Percentiles rank a stretch among this genome's conserved stretches.
Conservation (phyloP, 441 rosid genomes). For the Corymbia calophylla region DNA sequence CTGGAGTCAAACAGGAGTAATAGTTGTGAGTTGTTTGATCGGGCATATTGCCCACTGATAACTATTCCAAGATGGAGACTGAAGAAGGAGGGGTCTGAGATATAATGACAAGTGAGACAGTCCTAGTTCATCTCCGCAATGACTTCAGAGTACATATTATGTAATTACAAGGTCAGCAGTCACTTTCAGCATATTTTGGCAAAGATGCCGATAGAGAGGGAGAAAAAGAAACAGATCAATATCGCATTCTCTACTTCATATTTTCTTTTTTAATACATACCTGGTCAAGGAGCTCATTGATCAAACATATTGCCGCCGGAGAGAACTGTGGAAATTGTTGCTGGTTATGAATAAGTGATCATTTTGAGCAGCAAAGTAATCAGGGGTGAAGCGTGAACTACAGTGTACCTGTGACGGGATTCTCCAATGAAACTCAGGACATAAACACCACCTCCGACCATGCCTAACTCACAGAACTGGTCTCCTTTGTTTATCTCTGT, state of each 20-base stretch:
- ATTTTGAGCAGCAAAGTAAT: background rate
- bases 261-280: background rate
- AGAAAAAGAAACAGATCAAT: background rate
- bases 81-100: background rate
- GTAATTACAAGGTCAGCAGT: background rate
- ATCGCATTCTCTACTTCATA: background rate
- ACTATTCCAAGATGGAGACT: background rate
- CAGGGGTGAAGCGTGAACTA: background rate
- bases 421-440: background rate
- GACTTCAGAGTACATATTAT: background rate
- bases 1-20: background rate
- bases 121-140: background rate
- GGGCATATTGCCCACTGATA: background rate
- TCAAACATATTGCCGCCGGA: background rate
- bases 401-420: background rate
- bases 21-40: background rate
- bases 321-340: background rate
- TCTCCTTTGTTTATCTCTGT: background rate
- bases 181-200: background rate
- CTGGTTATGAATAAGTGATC: background rate
- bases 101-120: background rate
- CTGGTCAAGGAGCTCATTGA: background rate
- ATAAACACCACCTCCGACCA: background rate
- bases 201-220: background rate
- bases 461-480: background rate